A percentile compares a stretch with the other conserved stretches of the same genome.
Conservation (phyloP, 2,329 filamentous ascomycete species). For the Lasiodiplodia theobromae region DNA sequence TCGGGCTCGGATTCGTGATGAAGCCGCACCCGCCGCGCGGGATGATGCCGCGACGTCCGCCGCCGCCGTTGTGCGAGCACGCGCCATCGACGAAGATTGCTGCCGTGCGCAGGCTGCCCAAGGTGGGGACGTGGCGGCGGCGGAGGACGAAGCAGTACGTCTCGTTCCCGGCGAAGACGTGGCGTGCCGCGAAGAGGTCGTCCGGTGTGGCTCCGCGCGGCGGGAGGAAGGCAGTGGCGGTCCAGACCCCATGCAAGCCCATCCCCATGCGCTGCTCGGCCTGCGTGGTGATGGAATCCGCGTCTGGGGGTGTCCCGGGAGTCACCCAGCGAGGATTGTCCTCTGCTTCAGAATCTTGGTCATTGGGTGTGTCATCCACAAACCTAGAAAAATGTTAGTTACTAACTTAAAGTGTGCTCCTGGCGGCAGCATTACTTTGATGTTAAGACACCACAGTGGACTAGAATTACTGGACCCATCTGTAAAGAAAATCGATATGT, state of each 20-base stretch:
- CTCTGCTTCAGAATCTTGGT: neutral
- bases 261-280: fast-evolving
- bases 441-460: too few relatives aligned
- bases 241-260: neutral
- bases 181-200: neutral
- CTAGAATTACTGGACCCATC: too few relatives aligned
- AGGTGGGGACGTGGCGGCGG: neutral
- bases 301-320: neutral
- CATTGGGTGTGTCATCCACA: too few relatives aligned
- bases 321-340: neutral
- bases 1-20: slow-evolving; percentile 20
- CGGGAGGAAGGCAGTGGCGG: neutral
- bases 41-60: too few relatives aligned
- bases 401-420: too few relatives aligned
- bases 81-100: slow-evolving; percentile 56
- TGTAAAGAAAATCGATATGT: too few relatives aligned
- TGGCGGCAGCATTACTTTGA: too few relatives aligned
- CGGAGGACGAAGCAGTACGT: neutral
- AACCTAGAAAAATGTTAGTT: too few relatives aligned
- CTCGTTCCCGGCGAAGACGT: fast-evolving
- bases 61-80: slow-evolving; percentile 50
- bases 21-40: slow-evolving; percentile 36
- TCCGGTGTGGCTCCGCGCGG: neutral
- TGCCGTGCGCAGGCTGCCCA: neutral
- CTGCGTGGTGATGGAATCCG: neutral